phyloP scores from a whole-genome alignment of 495 filamentous ascomycete genomes.

The Usnea hakonensis region DNA sequence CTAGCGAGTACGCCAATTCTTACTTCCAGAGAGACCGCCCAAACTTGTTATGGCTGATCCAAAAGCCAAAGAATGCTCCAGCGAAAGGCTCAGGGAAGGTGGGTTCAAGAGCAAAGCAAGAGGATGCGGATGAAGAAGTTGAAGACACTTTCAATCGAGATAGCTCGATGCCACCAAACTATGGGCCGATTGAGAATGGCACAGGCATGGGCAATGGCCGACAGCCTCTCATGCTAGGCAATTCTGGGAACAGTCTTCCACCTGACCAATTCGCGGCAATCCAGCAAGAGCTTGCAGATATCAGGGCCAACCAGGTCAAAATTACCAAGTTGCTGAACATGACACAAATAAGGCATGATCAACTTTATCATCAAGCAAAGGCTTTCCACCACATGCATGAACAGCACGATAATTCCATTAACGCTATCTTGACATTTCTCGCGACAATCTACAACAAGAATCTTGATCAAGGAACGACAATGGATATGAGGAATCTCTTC shows the following conservation, averaged over 20 bases:
- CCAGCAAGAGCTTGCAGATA: slow-evolving; percentile 66
- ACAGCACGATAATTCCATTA: slow-evolving; percentile 95
- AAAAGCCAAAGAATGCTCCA: slow-evolving; percentile 76
- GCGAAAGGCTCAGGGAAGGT: slow-evolving; percentile 43
- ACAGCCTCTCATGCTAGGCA: slow-evolving; percentile 37
- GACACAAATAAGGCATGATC: slow-evolving; percentile 74
- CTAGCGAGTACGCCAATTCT: slow-evolving; percentile 94
- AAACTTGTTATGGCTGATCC: slow-evolving; percentile 93
- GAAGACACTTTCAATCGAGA: slow-evolving; percentile 39
- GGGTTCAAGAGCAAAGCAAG: slow-evolving; percentile 53
- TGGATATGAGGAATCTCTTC: slow-evolving; percentile 65
- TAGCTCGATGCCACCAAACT: slow-evolving; percentile 30
- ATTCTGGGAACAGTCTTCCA: slow-evolving; percentile 44
- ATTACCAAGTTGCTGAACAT: slow-evolving; percentile 74
- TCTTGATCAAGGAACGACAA: slow-evolving; percentile 49
- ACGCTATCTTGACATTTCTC: slow-evolving; percentile 92
- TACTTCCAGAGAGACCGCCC: slow-evolving; percentile 92
- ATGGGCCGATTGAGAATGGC: slow-evolving; percentile 25
- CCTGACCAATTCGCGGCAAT: slow-evolving; percentile 71
- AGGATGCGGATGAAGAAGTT: slow-evolving; percentile 67
- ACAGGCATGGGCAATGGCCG: slow-evolving; percentile 12
- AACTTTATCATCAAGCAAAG: slow-evolving; percentile 80
- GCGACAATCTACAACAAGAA: slow-evolving; percentile 91
- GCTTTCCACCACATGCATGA: slow-evolving; percentile 89
- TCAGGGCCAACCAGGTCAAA: slow-evolving; percentile 75